Conservation (phyloP, 805 yeast species). For the Candida boleticola region DNA sequence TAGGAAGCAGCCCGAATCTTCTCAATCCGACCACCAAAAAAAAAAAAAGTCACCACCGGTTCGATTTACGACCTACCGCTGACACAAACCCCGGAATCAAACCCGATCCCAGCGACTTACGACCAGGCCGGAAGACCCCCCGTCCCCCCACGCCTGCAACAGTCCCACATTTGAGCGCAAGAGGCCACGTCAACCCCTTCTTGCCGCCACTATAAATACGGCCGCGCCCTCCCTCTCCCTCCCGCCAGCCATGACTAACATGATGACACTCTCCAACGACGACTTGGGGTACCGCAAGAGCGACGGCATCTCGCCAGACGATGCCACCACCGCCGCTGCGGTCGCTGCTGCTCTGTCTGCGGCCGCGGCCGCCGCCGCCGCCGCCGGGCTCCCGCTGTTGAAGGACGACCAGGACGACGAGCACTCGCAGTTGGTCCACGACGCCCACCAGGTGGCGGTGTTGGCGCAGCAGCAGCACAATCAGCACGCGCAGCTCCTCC, state of each 20-base stretch:
- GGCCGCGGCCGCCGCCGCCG: slow-evolving; percentile 13
- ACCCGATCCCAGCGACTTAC: no score
- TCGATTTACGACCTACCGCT: no score
- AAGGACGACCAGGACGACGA: slow-evolving; percentile 10
- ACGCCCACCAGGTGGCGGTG: slow-evolving; percentile 4
- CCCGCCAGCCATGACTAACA: slow-evolving; percentile 7
- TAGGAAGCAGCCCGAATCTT: no score
- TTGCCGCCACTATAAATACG: no score
- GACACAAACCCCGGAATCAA: no score
- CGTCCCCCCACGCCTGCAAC: no score
- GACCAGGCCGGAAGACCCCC: no score
- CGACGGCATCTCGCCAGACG: slow-evolving; percentile 14
- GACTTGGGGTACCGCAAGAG: slow-evolving; percentile 7
- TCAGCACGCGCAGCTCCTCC: slow-evolving; percentile 3
- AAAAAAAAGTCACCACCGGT: no score
- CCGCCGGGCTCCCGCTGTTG: slow-evolving; percentile 13
- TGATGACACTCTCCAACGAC: slow-evolving; percentile 14
- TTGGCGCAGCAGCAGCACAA: slow-evolving; percentile 7
- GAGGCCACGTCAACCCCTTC: no score
- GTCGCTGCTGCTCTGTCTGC: slow-evolving; percentile 16
- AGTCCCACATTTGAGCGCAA: no score
- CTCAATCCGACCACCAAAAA: no score
- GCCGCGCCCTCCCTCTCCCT: no score
- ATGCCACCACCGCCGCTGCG: slow-evolving; percentile 23
- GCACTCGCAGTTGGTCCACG: slow-evolving; percentile 7